Conservation (phyloP, 805 yeast genomes). For the Zygotorulaspora sp. region DNA sequence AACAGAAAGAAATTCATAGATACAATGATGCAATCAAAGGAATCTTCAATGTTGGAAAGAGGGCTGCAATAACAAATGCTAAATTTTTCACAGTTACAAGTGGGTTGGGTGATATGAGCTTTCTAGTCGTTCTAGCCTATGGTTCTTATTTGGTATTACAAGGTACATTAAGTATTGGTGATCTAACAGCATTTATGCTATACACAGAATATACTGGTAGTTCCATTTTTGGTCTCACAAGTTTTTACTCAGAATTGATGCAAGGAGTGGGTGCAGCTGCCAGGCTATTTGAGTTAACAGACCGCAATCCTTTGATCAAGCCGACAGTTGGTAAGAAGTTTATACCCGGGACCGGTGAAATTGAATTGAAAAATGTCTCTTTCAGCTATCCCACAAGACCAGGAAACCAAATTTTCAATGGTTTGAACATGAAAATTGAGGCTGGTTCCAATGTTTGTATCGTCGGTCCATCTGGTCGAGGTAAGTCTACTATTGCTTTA, state of each 20-base stretch:
- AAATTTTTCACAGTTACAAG: slow-evolving; percentile 73
- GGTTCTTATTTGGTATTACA: slow-evolving; percentile 79
- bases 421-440: slow-evolving; percentile 45
- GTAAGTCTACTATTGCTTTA: slow-evolving; percentile 76
- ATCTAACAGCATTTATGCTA: slow-evolving; percentile 87
- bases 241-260: slow-evolving; percentile 92
- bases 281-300: slow-evolving; percentile 81
- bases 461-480: slow-evolving; percentile 86
- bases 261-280: slow-evolving; percentile 97
- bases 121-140: slow-evolving; percentile 67
- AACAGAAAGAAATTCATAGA: slow-evolving; percentile 68
- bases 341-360: slow-evolving; percentile 38
- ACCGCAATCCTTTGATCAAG: slow-evolving; percentile 64
- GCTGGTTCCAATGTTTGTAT: slow-evolving; percentile 64
- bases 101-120: slow-evolving; percentile 77
- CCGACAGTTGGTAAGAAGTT: slow-evolving; percentile 57
- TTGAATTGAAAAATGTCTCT: slow-evolving; percentile 60
- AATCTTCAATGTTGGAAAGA: slow-evolving; percentile 62
- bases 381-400: slow-evolving; percentile 90
- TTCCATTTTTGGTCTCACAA: slow-evolving; percentile 86
- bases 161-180: slow-evolving; percentile 81
- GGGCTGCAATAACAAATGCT: slow-evolving; percentile 78
- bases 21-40: slow-evolving; percentile 69
- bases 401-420: slow-evolving; percentile 50
- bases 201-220: slow-evolving; percentile 93